A percentile compares a stretch with the other conserved stretches of the same genome.
Evolutionary conservation across 1,139 yeast species (phyloP).

Genomic region (Geotrichum candidum): DNA sequence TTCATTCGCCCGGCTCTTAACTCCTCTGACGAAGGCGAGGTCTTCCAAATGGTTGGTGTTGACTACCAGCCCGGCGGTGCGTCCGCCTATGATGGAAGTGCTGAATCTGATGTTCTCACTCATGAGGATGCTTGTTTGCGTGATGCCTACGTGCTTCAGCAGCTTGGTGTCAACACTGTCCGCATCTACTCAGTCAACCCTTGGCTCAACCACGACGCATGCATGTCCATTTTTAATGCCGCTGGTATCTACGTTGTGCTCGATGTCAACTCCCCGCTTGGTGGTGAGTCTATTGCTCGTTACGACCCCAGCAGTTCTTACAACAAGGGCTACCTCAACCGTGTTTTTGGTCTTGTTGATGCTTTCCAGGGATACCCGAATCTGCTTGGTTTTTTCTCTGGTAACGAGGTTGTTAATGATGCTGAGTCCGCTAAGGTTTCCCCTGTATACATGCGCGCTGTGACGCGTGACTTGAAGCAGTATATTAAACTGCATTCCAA

Average conservation of each 20-base stretch:
- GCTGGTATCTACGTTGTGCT: constrained; percentile 88
- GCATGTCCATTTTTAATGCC: constrained; percentile 85
- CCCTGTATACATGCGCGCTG: constrained; percentile 58
- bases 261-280: constrained; percentile 85
- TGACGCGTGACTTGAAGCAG: constrained; percentile 71
- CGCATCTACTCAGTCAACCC: constrained; percentile 86
- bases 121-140: constrained; percentile 68
- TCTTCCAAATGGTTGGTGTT: constrained; percentile 51
- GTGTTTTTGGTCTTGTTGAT: constrained; percentile 72
- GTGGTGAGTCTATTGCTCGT: constrained; percentile 72
- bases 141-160: constrained; percentile 72
- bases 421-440: constrained; percentile 53
- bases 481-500: constrained; percentile 56
- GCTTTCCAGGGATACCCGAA: constrained; percentile 82
- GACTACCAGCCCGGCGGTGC: constrained; percentile 76
- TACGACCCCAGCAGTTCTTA: constrained; percentile 87
- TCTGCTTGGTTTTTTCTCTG: constrained; percentile 89
- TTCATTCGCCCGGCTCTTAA: constrained; percentile 44
- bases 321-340: constrained; percentile 59
- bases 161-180: constrained; percentile 75
- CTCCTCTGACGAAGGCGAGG: constrained; percentile 41
- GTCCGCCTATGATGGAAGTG: constrained; percentile 44
- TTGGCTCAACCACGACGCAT: constrained; percentile 73
- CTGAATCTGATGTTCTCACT: constrained; percentile 63
- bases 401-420: constrained; percentile 88